Evolutionary conservation across 1,284 basidiomycete genomes (phyloP).

Genomic region (Paramarasmius palmivorus): DNA sequence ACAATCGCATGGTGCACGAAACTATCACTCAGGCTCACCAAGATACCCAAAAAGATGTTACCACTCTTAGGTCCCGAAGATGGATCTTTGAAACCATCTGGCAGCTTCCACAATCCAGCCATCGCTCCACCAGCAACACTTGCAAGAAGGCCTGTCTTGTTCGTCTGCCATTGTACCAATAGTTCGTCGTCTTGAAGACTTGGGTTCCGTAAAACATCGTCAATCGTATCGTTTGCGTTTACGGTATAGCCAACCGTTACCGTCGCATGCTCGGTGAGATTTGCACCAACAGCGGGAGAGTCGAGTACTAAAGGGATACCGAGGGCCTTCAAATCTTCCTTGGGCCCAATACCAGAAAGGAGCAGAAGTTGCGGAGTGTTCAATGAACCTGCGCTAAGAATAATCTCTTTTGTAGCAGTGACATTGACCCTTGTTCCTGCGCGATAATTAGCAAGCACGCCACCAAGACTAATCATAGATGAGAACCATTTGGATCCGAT

Average conservation of each 20-base stretch:
- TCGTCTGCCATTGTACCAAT: slow-evolving; percentile 13
- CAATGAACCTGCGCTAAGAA: slow-evolving; percentile 19
- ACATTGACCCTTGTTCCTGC: neutral
- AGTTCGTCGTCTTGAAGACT: slow-evolving; percentile 2
- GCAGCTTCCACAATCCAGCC: neutral
- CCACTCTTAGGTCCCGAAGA: slow-evolving; percentile 19
- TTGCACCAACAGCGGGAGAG: slow-evolving; percentile 18
- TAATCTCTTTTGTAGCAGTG: slow-evolving; percentile 16
- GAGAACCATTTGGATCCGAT: too few species aligned
- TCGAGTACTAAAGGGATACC: slow-evolving; percentile 16
- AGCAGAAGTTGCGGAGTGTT: slow-evolving; percentile 14
- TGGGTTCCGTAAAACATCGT: slow-evolving; percentile 8
- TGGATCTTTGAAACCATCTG: slow-evolving; percentile 14
- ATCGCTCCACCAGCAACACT: neutral
- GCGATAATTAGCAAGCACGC: neutral
- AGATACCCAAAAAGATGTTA: too few species aligned
- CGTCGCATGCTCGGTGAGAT: slow-evolving; percentile 18
- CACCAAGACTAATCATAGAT: too few species aligned
- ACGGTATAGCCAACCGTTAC: slow-evolving; percentile 12
- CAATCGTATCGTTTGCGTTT: slow-evolving; percentile 17
- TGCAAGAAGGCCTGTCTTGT: slow-evolving; percentile 5
- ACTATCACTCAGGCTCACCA: too few species aligned
- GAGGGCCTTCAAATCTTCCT: slow-evolving; percentile 10
- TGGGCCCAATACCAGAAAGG: slow-evolving; percentile 19
- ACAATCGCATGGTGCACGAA: too few species aligned